phyloP scores from a whole-genome alignment of 441 rosid species.

The Lepidium campestre region DNA sequence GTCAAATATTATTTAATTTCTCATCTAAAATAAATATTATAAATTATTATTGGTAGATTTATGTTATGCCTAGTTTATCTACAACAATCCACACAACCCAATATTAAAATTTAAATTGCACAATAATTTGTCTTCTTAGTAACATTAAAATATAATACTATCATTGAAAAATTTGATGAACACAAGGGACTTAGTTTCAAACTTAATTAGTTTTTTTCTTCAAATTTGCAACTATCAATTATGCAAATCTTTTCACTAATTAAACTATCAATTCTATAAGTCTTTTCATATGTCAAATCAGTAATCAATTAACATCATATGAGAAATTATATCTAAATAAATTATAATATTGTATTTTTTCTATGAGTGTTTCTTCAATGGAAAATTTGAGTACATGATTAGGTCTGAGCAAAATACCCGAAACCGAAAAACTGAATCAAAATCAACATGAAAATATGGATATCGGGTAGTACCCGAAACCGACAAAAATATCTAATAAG shows the following conservation, averaged over 20 bases:
- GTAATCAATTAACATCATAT: neutral
- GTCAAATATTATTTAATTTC: constrained; percentile 18
- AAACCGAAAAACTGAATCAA: too few species aligned
- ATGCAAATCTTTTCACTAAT: constrained; percentile 4
- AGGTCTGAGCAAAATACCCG: too few species aligned
- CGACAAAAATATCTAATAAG: too few species aligned
- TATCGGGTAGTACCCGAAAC: too few species aligned
- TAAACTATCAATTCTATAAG: neutral
- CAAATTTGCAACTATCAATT: neutral
- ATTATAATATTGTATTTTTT: neutral
- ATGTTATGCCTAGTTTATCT: neutral
- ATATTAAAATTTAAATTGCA: neutral
- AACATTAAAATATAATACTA: neutral
- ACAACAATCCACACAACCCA: constrained; percentile 18
- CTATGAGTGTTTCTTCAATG: too few species aligned
- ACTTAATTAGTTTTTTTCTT: neutral
- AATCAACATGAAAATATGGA: too few species aligned
- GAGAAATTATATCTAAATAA: neutral
- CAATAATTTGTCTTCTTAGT: neutral
- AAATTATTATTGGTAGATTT: neutral
- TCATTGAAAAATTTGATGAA: neutral
- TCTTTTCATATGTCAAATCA: constrained; percentile 1
- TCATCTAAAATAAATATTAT: neutral
- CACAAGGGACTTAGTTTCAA: neutral
- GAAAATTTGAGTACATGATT: too few species aligned